Conservation (phyloP, 2,329 filamentous ascomycete species). For the Talaromyces atroroseus region DNA sequence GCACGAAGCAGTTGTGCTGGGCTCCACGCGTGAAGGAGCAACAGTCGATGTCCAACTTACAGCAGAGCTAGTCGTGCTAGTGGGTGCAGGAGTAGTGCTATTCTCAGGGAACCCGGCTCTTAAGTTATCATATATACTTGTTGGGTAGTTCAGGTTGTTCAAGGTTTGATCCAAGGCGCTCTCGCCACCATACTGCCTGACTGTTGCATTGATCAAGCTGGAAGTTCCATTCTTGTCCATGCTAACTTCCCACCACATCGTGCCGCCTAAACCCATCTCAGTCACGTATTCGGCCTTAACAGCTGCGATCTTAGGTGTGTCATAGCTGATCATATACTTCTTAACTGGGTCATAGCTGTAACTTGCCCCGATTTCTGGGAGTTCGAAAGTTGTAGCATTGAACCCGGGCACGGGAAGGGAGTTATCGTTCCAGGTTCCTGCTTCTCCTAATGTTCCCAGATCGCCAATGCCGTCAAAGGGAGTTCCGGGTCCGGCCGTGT, state of each 20-base stretch:
- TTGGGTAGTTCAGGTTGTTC: slow-evolving; percentile 46
- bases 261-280: slow-evolving; percentile 62
- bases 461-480: slow-evolving; percentile 19
- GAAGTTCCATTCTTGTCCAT: slow-evolving; percentile 46
- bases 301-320: slow-evolving; percentile 54
- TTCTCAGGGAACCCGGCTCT: neutral
- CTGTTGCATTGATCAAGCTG: slow-evolving; percentile 11
- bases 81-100: neutral
- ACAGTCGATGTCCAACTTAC: neutral
- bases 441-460: slow-evolving; percentile 23
- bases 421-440: slow-evolving; percentile 76
- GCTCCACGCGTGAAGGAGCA: neutral
- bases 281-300: slow-evolving; percentile 55
- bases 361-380: slow-evolving; percentile 29
- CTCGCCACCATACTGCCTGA: slow-evolving; percentile 18
- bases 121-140: slow-evolving; percentile 48
- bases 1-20: neutral
- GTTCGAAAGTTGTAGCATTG: slow-evolving; percentile 19
- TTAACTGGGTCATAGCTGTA: slow-evolving; percentile 63
- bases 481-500: slow-evolving; percentile 3
- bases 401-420: slow-evolving; percentile 65
- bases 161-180: slow-evolving; percentile 36
- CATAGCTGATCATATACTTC: slow-evolving; percentile 65
- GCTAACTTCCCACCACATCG: slow-evolving; percentile 89
- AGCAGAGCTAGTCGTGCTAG: neutral